Evolutionary conservation across 2,329 filamentous ascomycete species (phyloP), one percentile per base, ranked within the genome.

Genomic region (Salinomyces thailandicus): DNA sequence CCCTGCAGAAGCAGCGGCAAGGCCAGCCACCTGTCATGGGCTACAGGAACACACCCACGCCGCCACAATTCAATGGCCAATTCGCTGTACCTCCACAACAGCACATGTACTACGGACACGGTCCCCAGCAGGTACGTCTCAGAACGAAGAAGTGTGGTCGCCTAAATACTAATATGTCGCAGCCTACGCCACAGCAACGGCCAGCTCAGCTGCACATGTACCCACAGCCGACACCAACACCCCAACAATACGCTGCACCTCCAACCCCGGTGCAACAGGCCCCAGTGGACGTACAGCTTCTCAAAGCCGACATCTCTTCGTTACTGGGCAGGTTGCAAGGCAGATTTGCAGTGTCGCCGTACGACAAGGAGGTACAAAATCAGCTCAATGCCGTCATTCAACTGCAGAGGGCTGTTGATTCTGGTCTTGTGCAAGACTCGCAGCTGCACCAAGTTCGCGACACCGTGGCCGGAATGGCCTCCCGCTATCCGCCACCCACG

Each of bases 241-340:
- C 45, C 26, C 49, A 52, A 31, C 38, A 36, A 17, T 36, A 31
- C 34, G 14, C 42, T 37, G 9, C 41, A 42, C 18, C 41, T 28
- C 38, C 43, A 13, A 41, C 43, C 18, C 46, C 48, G n/a, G 38
- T 45, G 4, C 46, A 31, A 35, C 44, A 45, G 19, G 42, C 43
- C 4, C 24, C 34, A 4, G 42, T 44, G 16, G 54, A 58, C 18
- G 40, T 53, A 6, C 79, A 83, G 54, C 74, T 77, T 54, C 71
- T 96, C 60, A 85, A 84, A 63, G 75, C 73, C 66, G 86, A 95
- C 64, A 79, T 95, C 58, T 77, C 82, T 52, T 77, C 75, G 54
- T 69, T 94, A 51, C 85, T 94, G 58, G 63, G 71, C 53, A 74
- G 74, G 49, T 79, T 81, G 47, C 80, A 80, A 63, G 70, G 72